Base-by-base conservation (phyloP, 2,329 filamentous ascomycete species). In the Dactylellina drechsleri region DNA sequence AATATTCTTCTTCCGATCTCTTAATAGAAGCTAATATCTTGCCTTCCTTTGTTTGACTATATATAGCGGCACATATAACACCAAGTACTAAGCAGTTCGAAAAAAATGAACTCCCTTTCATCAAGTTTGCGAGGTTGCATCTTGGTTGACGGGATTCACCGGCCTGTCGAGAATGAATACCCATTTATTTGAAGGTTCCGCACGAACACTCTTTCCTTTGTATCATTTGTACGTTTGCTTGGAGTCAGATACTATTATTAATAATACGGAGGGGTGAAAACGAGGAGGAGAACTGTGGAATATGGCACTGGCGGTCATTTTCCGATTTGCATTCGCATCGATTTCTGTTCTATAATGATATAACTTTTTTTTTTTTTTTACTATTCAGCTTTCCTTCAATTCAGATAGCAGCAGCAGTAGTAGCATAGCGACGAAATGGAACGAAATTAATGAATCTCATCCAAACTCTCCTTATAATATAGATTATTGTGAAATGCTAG, bases 301-400 rank as follows among this genome's bases (percentile, higher is more conserved):
- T 50, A 58, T 72, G 59, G 60, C 67, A 72, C 67, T 47, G 67
- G 67, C n/a, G 52, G 67, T 65, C 59, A 72, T 62, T 49, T 70
- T 41, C 50, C 23, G 23, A 18, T 56, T 20, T 62, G 40, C 43
- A 31, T 53, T 41, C 10, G 26, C 40, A 43, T 41, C 7, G 20
- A 18, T 43, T 23, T 12, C 10, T 49, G 47, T 18, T 8, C 10
- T 36, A 16, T 45, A 28, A n/a, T 28, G 54, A 58, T 66, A 59
- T 66, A 28, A 52, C 26, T 31, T 18, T 7, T 43, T 53, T 49
- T 18, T n/a, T 53, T 43, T 36, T 66, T 8, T 66, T 15, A 8
- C 3, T 28, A 16, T 40, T 64, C 43, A 26, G 36, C 20, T 45
- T 10, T 26, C 36, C 31, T 12, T 53, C 31, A 36, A 36, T 7